Conservation (phyloP, 176 grass and related monocot species). For the Phoenix roebelenii region DNA sequence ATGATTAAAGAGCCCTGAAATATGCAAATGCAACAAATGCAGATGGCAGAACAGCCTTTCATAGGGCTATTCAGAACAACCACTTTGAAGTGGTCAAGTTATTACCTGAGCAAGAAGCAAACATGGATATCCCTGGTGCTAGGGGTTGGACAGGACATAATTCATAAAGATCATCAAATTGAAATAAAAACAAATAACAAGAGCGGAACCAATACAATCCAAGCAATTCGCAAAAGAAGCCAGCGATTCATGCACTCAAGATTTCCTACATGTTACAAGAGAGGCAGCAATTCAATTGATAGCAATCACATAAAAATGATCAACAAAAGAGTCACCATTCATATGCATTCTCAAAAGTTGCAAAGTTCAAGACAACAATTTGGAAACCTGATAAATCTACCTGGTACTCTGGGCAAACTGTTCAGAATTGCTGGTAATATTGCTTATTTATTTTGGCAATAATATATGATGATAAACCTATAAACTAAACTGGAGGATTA, state of each 20-base stretch:
- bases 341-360: slow-evolving; percentile 17
- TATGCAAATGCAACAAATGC: not conserved
- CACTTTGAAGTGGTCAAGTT: not conserved
- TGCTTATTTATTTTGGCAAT: not conserved
- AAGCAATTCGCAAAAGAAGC: no score
- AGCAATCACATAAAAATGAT: slow-evolving; percentile 15
- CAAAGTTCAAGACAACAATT: slow-evolving; percentile 16
- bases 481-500: no score
- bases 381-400: slow-evolving; percentile 65
- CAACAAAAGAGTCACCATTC: slow-evolving; percentile 51
- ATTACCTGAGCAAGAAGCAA: slow-evolving; percentile 3
- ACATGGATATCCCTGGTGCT: slow-evolving; percentile 7
- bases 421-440: slow-evolving; percentile 45
- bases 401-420: slow-evolving; percentile 48
- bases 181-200: not conserved
- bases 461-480: not conserved
- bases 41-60: not conserved
- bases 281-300: not conserved
- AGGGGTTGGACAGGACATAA: not conserved
- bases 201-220: not conserved
- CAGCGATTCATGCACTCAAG: no score
- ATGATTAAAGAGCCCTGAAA: no score
- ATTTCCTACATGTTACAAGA: slow-evolving; percentile 1
- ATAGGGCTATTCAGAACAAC: not conserved
- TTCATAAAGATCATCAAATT: slow-evolving; percentile 9